phyloP scores from a whole-genome alignment of 2,329 filamentous ascomycete genomes.

The Laburnicola sp. region DNA sequence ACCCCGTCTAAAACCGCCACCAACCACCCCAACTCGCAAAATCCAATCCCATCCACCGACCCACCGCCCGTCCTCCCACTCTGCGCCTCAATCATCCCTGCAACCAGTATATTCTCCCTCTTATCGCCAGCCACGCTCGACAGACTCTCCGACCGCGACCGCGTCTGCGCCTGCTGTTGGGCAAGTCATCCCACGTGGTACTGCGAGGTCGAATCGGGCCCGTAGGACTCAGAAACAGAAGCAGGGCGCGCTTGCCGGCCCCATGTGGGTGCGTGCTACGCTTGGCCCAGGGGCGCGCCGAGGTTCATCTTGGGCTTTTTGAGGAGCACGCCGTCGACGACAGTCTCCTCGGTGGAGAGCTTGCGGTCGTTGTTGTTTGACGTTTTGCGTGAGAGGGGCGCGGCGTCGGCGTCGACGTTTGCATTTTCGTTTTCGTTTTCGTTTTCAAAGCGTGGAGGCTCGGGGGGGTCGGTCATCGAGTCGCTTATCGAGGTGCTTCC shows the following conservation, averaged over 20 bases:
- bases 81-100: too few species aligned
- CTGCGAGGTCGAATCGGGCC: too few species aligned
- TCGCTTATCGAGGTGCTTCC: background rate
- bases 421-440: background rate
- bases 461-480: constrained; percentile 15
- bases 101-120: too few species aligned
- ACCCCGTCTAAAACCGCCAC: too few species aligned
- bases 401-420: constrained; percentile 4
- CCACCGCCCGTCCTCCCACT: too few species aligned
- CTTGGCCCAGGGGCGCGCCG: constrained; percentile 40
- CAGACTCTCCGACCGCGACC: too few species aligned
- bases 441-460: constrained; percentile 5
- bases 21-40: too few species aligned
- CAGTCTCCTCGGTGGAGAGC: constrained; percentile 20
- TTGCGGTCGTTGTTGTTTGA: constrained; percentile 21
- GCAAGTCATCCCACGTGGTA: too few species aligned
- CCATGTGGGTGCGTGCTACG: constrained; percentile 12
- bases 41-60: too few species aligned
- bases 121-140: too few species aligned
- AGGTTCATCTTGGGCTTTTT: constrained; percentile 43
- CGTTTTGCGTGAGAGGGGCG: constrained; percentile 25
- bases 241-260: background rate
- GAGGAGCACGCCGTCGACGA: constrained; percentile 39
- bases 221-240: background rate
- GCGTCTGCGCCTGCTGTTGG: background rate